Conservation (phyloP, 139 green algal species). For the Monoraphidium neglectum region DNA sequence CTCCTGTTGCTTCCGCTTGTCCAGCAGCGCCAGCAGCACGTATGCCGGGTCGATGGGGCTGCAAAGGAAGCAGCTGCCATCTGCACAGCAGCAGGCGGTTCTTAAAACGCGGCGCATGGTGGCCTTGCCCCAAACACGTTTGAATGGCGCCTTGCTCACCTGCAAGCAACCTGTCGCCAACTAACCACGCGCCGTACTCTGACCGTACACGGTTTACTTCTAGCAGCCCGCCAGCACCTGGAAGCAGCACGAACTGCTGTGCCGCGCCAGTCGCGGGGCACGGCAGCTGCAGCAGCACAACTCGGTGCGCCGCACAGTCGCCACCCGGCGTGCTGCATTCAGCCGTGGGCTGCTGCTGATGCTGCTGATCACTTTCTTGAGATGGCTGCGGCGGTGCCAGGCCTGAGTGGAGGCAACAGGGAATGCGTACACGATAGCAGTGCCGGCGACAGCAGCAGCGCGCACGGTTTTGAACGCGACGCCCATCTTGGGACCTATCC, state of each 20-base stretch:
- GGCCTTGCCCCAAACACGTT: too few relatives aligned
- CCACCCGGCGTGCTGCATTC: too few relatives aligned
- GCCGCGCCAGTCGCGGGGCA: slow-evolving; percentile 14
- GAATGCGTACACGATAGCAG: too few relatives aligned
- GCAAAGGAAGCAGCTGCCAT: slow-evolving; percentile 12
- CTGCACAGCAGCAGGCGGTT: background rate
- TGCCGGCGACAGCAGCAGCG: too few relatives aligned
- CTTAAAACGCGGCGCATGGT: too few relatives aligned
- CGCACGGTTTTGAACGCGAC: too few relatives aligned
- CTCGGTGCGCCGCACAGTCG: too few relatives aligned
- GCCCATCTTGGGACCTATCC: too few relatives aligned
- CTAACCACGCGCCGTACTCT: slow-evolving; percentile 8
- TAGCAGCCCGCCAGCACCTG: background rate
- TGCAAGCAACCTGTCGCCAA: slow-evolving; percentile 18
- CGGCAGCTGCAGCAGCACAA: slow-evolving; percentile 21
- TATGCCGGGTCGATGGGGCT: slow-evolving; percentile 10
- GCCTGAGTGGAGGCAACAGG: too few relatives aligned
- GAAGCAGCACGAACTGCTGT: slow-evolving; percentile 24
- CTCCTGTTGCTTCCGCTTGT: background rate
- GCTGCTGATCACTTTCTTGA: background rate
- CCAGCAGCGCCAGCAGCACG: slow-evolving; percentile 18
- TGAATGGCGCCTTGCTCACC: too few relatives aligned
- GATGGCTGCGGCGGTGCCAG: too few relatives aligned
- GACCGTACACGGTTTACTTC: slow-evolving; percentile 25
- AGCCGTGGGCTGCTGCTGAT: too few relatives aligned